Evolutionary conservation across 768 basidiomycete species (phyloP).

Genomic region (Boletales sp.): DNA sequence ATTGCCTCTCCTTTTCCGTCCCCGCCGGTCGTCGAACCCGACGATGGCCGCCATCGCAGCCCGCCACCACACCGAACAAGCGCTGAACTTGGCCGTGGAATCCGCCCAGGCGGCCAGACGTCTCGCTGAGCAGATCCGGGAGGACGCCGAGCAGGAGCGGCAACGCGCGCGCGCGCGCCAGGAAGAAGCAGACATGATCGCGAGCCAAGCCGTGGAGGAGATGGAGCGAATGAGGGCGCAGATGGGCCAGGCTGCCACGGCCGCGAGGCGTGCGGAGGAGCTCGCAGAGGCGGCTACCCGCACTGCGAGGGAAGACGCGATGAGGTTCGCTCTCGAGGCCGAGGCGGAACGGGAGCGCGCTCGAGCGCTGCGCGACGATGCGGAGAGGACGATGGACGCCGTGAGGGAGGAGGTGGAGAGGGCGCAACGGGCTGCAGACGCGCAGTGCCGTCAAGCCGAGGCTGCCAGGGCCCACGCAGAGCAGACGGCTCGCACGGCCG

Average conservation of each 20-base stretch:
- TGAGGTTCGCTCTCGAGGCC: conserved; percentile 1
- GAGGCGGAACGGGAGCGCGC: conserved; percentile 5
- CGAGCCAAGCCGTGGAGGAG: conserved; percentile 9
- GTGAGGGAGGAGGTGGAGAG: conserved; percentile 9
- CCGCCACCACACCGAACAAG: conserved; percentile 5
- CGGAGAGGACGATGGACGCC: conserved; percentile 1
- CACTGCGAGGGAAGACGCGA: conserved; percentile 6
- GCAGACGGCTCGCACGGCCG: conserved; percentile 5
- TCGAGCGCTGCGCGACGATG: conserved; percentile 1
- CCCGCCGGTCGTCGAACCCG: no score
- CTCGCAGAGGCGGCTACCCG: conserved; percentile 4
- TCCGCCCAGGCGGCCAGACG: conserved; percentile 3
- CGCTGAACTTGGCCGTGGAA: conserved; percentile 1
- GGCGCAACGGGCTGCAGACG: conserved; percentile 7
- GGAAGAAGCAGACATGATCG: conserved; percentile 3
- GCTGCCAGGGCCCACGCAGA: conserved; percentile 6
- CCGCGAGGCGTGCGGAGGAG: neutral
- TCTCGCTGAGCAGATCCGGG: neutral
- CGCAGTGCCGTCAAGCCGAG: conserved; percentile 8
- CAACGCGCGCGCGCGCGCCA: conserved; percentile 2
- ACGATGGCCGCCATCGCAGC: no score
- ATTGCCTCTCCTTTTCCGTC: no score
- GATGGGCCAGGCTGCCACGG: conserved; percentile 3
- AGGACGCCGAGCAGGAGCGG: conserved; percentile 6
- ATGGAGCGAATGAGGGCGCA: conserved; percentile 1